Evolutionary conservation across 1,284 basidiomycete species (phyloP).

Genomic region (Melanopsichium pennsylvanicum): DNA sequence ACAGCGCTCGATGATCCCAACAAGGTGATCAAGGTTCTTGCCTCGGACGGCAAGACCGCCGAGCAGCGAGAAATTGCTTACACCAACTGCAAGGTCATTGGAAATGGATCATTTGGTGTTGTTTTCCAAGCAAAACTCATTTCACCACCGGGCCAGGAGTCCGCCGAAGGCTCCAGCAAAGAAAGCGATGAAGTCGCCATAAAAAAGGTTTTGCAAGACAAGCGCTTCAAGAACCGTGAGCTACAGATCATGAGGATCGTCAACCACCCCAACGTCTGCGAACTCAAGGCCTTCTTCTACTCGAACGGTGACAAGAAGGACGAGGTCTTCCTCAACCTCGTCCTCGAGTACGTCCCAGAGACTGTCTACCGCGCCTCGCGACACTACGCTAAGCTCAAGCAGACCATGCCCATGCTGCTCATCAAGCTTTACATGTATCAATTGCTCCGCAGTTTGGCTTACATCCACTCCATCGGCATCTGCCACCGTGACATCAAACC

Average conservation of each 20-base stretch:
- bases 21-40: constrained; percentile 91
- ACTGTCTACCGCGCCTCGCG: constrained; percentile 98
- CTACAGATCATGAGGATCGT: constrained; percentile 99
- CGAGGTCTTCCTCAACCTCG: constrained; percentile 99
- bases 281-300: constrained; percentile 98
- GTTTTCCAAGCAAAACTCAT: constrained; percentile 80
- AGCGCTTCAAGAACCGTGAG: constrained; percentile 99
- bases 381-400: constrained; percentile 99
- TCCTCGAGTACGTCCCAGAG: constrained; percentile 98
- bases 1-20: constrained; percentile 80
- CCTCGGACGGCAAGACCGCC: constrained; percentile 91
- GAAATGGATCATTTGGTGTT: constrained; percentile 98
- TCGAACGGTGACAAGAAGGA: constrained; percentile 99
- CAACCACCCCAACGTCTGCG: constrained; percentile 95
- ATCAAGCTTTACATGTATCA: constrained; percentile 99
- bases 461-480: constrained; percentile 93
- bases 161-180: constrained; percentile 41
- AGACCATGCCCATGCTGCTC: constrained; percentile 98
- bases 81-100: constrained; percentile 97
- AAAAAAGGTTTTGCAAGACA: constrained; percentile 99
- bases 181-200: constrained; percentile 81
- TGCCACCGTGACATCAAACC: constrained; percentile 98
- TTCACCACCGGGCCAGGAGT: constrained; percentile 62
- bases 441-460: constrained; percentile 92
- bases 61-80: constrained; percentile 88